These are phyloP conservation scores for Monosporascus sp. DNA, from an alignment of 2,329 filamentous ascomycete species.

Conservation along the genomic window DNA sequence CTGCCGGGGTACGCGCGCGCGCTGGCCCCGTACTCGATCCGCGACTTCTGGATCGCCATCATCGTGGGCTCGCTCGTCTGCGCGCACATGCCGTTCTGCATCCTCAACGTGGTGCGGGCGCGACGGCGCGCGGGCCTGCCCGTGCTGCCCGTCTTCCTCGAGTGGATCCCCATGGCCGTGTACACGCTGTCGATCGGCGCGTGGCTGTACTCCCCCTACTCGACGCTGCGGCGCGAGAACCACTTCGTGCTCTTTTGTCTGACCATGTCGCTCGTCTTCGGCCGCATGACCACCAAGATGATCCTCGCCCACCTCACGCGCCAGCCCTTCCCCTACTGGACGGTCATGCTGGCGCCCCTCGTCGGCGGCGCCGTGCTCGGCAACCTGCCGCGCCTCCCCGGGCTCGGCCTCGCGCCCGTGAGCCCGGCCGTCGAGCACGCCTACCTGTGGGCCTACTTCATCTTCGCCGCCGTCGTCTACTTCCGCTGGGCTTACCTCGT, in stretches of 20 bases:
- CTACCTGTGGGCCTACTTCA: slow-evolving; percentile 80
- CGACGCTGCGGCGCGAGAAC: slow-evolving; percentile 74
- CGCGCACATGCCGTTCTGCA: slow-evolving; percentile 81
- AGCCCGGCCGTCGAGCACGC: slow-evolving; percentile 66
- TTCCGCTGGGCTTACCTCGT: slow-evolving; percentile 90
- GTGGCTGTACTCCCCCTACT: slow-evolving; percentile 90
- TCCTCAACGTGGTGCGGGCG: slow-evolving; percentile 77
- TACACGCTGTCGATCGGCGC: slow-evolving; percentile 69
- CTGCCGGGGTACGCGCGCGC: slow-evolving; percentile 48
- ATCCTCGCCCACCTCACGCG: slow-evolving; percentile 91
- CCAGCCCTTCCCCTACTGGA: slow-evolving; percentile 97
- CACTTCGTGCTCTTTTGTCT: slow-evolving; percentile 88
- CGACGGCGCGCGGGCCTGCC: slow-evolving; percentile 67
- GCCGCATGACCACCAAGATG: slow-evolving; percentile 97
- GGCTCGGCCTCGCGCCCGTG: slow-evolving; percentile 56
- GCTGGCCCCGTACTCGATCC: slow-evolving; percentile 68
- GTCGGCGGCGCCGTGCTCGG: slow-evolving; percentile 77
- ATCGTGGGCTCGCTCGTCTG: slow-evolving; percentile 60
- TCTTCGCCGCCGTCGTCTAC: slow-evolving; percentile 81
- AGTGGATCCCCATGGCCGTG: slow-evolving; percentile 87
- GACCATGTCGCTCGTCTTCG: slow-evolving; percentile 95
- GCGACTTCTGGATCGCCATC: slow-evolving; percentile 80
- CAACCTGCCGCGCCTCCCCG: slow-evolving; percentile 61
- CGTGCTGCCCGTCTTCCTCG: slow-evolving; percentile 76
- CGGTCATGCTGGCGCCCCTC: slow-evolving; percentile 80